Evolutionary conservation across 257 asterid species (phyloP).

Genomic region (Anisodus tanguticus): DNA sequence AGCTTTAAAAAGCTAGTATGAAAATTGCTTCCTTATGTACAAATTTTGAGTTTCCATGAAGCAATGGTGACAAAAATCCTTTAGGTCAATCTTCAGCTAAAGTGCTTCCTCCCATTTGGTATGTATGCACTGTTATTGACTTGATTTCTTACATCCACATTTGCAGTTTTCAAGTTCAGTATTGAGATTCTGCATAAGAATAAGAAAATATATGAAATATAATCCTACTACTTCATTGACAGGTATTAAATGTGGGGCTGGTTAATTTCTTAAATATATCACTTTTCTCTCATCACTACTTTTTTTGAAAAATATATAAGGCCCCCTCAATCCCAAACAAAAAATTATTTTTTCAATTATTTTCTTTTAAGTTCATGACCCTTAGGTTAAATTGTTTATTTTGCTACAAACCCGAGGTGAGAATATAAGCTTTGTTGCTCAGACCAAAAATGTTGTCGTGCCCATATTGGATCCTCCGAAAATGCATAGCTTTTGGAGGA

Average conservation of each 20-base stretch:
- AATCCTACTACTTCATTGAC: neutral
- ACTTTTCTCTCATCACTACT: neutral
- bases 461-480: neutral
- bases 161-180: slow-evolving; percentile 71
- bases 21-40: slow-evolving; percentile 19
- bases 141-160: slow-evolving; percentile 69
- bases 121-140: slow-evolving; percentile 25
- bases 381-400: neutral
- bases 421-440: neutral
- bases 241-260: neutral
- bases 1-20: slow-evolving; percentile 6
- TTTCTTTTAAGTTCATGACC: neutral
- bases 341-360: neutral
- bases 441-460: neutral
- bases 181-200: slow-evolving; percentile 59
- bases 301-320: neutral
- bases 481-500: slow-evolving; percentile 3
- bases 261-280: neutral
- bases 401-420: neutral
- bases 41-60: neutral
- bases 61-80: slow-evolving; percentile 14
- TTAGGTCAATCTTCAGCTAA: slow-evolving; percentile 18
- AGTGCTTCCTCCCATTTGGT: neutral
- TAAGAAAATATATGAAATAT: neutral
- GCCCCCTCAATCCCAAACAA: neutral